Evolutionary conservation across 345 rosid species (phyloP).

Genomic region (Ceriops zippeliana): DNA sequence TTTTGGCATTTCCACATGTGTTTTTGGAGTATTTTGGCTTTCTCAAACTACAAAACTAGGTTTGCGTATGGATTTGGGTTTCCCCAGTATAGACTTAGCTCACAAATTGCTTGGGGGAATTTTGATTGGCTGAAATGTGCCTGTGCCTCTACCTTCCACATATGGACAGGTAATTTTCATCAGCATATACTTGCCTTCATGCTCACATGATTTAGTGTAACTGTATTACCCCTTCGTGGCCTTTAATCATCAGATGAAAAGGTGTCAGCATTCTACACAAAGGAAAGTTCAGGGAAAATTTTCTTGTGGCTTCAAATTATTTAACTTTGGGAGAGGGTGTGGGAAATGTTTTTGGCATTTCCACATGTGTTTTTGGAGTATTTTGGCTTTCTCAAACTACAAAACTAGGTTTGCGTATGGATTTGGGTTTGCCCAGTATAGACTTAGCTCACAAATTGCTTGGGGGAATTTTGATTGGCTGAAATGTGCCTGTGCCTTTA

Average conservation of each 20-base stretch:
- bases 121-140: neutral
- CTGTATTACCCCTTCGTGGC: too few relatives aligned
- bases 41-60: too few relatives aligned
- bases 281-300: too few relatives aligned
- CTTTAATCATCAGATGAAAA: neutral
- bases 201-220: neutral
- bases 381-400: too few relatives aligned
- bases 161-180: conserved; percentile 55
- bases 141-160: neutral
- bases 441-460: neutral
- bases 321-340: too few relatives aligned
- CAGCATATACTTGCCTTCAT: neutral
- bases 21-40: too few relatives aligned
- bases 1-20: too few relatives aligned
- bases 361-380: too few relatives aligned
- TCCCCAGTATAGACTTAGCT: neutral
- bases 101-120: neutral
- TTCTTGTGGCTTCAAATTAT: too few relatives aligned
- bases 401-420: too few relatives aligned
- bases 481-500: neutral
- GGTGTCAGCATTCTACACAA: too few relatives aligned
- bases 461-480: neutral
- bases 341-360: too few relatives aligned
- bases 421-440: neutral
- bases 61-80: neutral